Conservation (phyloP, 192 early-diverging fungal species). For the Umbelopsis ramanniana region DNA sequence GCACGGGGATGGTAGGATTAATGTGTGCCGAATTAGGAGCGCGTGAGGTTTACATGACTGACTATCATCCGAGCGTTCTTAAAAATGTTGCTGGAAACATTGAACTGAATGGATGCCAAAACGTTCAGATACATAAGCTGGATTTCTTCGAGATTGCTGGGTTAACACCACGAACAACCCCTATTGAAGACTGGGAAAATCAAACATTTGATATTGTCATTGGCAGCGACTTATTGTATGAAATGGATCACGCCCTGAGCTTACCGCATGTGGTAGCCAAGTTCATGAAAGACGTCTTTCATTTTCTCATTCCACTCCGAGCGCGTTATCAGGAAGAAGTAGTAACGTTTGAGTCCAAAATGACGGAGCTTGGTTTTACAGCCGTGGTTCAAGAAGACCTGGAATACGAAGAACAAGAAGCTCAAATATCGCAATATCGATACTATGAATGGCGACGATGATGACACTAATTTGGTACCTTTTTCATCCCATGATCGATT, state of each 20-base stretch:
- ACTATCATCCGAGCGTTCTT: slow-evolving; percentile 58
- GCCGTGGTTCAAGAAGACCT: slow-evolving; percentile 4
- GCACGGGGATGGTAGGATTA: slow-evolving; percentile 56
- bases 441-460: slow-evolving; percentile 21
- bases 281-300: slow-evolving; percentile 47
- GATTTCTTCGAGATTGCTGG: slow-evolving; percentile 47
- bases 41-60: slow-evolving; percentile 45
- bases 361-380: slow-evolving; percentile 43
- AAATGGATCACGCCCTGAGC: slow-evolving; percentile 55
- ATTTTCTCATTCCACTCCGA: slow-evolving; percentile 58
- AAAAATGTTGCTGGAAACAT: slow-evolving; percentile 48
- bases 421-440: slow-evolving; percentile 1
- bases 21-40: slow-evolving; percentile 50
- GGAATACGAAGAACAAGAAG: slow-evolving; percentile 17
- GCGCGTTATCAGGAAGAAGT: slow-evolving; percentile 48
- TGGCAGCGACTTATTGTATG: slow-evolving; percentile 56
- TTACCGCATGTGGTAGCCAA: slow-evolving; percentile 51
- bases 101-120: slow-evolving; percentile 29
- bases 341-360: slow-evolving; percentile 50
- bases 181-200: slow-evolving; percentile 4
- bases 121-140: slow-evolving; percentile 39
- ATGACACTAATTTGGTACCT: not conserved
- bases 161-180: slow-evolving; percentile 15
- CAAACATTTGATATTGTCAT: slow-evolving; percentile 46
- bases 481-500: not conserved